Evolutionary conservation across 305 asterid species (phyloP), one percentile per base, ranked within the genome.

Genomic region (Plantago rigida): DNA sequence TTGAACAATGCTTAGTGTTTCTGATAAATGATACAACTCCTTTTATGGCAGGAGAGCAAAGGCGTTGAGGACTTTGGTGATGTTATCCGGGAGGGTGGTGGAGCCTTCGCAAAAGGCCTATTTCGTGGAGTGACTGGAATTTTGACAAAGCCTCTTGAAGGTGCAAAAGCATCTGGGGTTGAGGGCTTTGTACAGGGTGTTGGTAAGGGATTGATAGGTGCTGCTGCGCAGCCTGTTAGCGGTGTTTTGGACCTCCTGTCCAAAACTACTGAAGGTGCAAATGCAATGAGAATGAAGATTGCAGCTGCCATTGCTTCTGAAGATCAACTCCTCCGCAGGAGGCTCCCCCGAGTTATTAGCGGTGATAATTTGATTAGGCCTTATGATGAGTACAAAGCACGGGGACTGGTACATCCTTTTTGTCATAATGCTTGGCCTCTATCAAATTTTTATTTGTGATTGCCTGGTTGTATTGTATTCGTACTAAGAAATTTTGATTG

Each of bases 181-280:
- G 99, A 89, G 80, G 99, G 99, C 67, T 93, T 93, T 65, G 99
- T 93, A 47, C 99, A 93, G 82, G 99, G 99, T 69, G 92, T 93
- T 73, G 99, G 99, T 51, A 93, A 85, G 83, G 99, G 99, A 61
- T 64, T 93, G 73, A 77, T 93, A 65, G 99, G 99, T 71, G 99
- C 92, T 9, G 99, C 99, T 61, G 99, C 97, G 55, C 99, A 93
- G 73, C 99, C 99, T 67, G 99, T 93, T 54, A 93, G 99, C 47
- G 99, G 99, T 56, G 95, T 89, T 67, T 79, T 93, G 67, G 99
- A 93, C 71, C 97, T 93, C 62, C 64, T 93, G 76, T 89, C 99
- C 12, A 93, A 93, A 73, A 93, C 99, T 51, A 93, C 99, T 1
- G 99, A 93, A 85, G 99, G 99, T 26, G 99, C 99, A 75, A 93